Conservation (phyloP, 257 asterid species). For the Solanum chmielewskii region DNA sequence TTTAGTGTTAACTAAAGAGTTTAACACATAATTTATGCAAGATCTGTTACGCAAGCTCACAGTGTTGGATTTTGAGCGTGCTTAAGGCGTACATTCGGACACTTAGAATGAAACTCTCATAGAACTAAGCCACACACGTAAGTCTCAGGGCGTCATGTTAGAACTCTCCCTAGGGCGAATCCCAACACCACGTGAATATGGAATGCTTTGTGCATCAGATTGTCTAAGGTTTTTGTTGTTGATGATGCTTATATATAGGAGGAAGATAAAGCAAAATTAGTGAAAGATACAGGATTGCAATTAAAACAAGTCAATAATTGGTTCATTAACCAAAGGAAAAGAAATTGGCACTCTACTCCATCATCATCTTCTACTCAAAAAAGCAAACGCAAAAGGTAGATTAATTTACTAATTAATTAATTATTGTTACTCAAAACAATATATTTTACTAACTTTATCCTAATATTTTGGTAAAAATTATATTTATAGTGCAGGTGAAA, state of each 20-base stretch:
- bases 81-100: rapidly evolving
- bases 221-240: neutral
- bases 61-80: rapidly evolving
- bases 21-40: too few species aligned
- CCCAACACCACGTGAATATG: neutral
- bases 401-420: neutral
- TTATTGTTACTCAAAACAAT: neutral
- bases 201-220: rapidly evolving
- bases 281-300: constrained; percentile 63
- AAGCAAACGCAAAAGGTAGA: constrained; percentile 59
- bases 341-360: constrained; percentile 69
- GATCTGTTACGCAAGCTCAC: rapidly evolving
- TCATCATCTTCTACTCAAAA: constrained; percentile 42
- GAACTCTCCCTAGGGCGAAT: neutral
- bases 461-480: neutral
- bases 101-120: neutral
- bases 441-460: neutral
- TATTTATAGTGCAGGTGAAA: constrained; percentile 13
- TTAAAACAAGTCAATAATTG: constrained; percentile 61
- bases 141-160: neutral
- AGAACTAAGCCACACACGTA: too few species aligned
- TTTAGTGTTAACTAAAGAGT: too few species aligned
- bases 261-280: constrained; percentile 57
- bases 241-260: constrained; percentile 16
- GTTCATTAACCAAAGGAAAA: constrained; percentile 70